These are phyloP conservation scores for Fraxinus latifolia DNA, from an alignment of 305 asterid genomes.

Conservation along the genomic window DNA sequence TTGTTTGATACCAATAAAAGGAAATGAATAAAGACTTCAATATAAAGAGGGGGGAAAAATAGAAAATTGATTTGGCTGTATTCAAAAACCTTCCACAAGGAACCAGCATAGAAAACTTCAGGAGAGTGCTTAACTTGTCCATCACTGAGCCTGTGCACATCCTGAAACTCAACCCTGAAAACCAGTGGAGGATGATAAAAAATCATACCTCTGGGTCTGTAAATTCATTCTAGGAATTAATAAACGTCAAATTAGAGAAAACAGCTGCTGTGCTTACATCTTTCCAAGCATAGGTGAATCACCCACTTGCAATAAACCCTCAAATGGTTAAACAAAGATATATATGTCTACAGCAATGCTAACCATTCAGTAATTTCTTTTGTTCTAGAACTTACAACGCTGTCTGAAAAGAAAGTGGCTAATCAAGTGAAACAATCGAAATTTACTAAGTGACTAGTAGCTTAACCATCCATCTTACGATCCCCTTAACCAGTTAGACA, in stretches of 20 bases:
- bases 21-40: slow-evolving; percentile 16
- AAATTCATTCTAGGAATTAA: slow-evolving; percentile 3
- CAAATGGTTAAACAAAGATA: slow-evolving; percentile 10
- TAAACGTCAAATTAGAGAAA: slow-evolving; percentile 13
- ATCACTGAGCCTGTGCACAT: slow-evolving; percentile 81
- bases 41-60: background rate
- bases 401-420: background rate
- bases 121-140: slow-evolving; percentile 94
- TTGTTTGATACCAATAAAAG: slow-evolving; percentile 16
- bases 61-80: background rate
- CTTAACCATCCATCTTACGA: slow-evolving; percentile 1
- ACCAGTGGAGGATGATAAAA: slow-evolving; percentile 26
- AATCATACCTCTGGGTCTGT: background rate
- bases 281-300: background rate
- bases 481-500: slow-evolving; percentile 3
- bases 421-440: background rate
- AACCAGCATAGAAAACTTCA: slow-evolving; percentile 93
- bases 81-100: slow-evolving; percentile 82
- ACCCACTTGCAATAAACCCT: slow-evolving; percentile 1
- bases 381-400: background rate
- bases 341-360: background rate
- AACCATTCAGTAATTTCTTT: background rate
- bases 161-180: slow-evolving; percentile 85
- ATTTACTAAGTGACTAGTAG: slow-evolving; percentile 1
- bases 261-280: background rate